Conservation (phyloP, 2,329 filamentous ascomycete genomes). For the Calonectria pseudoreteaudii region DNA sequence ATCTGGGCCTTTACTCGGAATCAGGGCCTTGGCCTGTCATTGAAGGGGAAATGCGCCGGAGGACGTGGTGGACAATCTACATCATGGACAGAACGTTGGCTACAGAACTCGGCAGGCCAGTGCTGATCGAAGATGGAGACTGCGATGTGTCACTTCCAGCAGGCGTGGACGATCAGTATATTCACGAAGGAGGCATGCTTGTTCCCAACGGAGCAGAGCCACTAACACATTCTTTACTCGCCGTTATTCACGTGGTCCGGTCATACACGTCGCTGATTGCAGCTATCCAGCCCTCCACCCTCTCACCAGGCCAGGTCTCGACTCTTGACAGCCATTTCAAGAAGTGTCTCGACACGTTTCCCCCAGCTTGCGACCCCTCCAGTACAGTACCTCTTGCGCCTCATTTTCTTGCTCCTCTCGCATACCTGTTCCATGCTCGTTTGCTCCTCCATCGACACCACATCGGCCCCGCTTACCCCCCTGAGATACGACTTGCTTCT, state of each 20-base stretch:
- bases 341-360: constrained; percentile 80
- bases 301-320: constrained; percentile 76
- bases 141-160: constrained; percentile 87
- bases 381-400: constrained; percentile 78
- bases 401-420: constrained; percentile 78
- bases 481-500: constrained; percentile 75
- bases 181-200: constrained; percentile 68
- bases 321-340: constrained; percentile 85
- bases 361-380: constrained; percentile 76
- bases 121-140: constrained; percentile 87
- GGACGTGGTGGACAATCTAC: constrained; percentile 96
- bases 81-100: constrained; percentile 86
- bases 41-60: constrained; percentile 86
- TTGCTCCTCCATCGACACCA: constrained; percentile 91
- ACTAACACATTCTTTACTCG: constrained; percentile 78
- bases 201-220: constrained; percentile 64
- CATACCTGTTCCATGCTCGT: constrained; percentile 85
- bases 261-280: constrained; percentile 80
- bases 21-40: constrained; percentile 78
- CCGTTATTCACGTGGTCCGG: constrained; percentile 84
- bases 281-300: constrained; percentile 74
- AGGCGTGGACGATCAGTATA: constrained; percentile 83
- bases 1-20: constrained; percentile 84
- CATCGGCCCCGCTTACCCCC: constrained; percentile 76
- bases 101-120: constrained; percentile 83